phyloP scores from a whole-genome alignment of 1,284 basidiomycete genomes.

The Cutaneotrichosporon spelunceum region DNA sequence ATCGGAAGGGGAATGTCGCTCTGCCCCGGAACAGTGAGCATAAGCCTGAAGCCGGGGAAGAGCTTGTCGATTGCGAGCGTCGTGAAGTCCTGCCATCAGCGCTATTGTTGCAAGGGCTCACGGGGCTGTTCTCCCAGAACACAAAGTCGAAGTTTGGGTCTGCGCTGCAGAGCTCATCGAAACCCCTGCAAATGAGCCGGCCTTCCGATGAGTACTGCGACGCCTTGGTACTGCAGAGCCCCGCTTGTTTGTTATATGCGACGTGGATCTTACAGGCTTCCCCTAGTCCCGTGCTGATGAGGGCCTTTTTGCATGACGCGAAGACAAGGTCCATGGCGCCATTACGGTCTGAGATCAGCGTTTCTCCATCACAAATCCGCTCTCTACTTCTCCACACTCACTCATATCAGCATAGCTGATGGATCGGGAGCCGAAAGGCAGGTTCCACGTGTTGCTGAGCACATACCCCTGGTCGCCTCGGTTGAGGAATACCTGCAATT shows the following conservation, averaged over 20 bases:
- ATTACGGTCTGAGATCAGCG: conserved; percentile 68
- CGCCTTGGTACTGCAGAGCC: conserved; percentile 60
- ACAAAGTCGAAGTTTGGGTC: conserved; percentile 80
- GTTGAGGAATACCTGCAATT: conserved; percentile 14
- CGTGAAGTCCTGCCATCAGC: conserved; percentile 59
- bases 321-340: conserved; percentile 96
- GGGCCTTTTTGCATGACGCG: conserved; percentile 71
- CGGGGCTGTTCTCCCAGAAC: conserved; percentile 60
- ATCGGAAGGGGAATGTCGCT: conserved; percentile 70
- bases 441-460: conserved; percentile 63
- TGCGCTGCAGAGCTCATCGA: conserved; percentile 73
- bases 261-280: conserved; percentile 79
- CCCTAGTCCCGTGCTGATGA: conserved; percentile 65
- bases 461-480: conserved; percentile 70
- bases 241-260: conserved; percentile 88
- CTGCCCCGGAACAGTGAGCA: conserved; percentile 58
- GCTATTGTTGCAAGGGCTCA: conserved; percentile 48
- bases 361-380: background rate
- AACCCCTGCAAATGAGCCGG: conserved; percentile 62
- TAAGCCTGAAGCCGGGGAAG: conserved; percentile 59
- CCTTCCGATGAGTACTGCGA: conserved; percentile 26
- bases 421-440: conserved; percentile 74
- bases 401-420: conserved; percentile 91
- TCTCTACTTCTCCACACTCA: conserved; percentile 46
- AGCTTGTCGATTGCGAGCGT: conserved; percentile 66